Base-by-base conservation (phyloP, 345 rosid genomes). In the Rhizophora mangle region DNA sequence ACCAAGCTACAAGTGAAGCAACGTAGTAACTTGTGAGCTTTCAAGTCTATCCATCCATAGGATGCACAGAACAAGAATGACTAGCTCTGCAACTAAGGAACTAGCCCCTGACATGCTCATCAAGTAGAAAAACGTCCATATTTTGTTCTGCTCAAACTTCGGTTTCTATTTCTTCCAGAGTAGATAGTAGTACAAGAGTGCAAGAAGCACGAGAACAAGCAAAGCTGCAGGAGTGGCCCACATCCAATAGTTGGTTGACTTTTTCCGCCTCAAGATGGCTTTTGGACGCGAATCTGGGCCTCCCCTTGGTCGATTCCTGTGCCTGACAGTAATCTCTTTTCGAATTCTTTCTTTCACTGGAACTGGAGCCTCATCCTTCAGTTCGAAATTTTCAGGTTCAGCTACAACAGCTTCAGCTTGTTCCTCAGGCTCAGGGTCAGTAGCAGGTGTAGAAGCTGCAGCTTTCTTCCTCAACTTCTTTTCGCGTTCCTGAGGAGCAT, bases 401-500 rank as follows among this genome's bases (percentile, higher is more conserved):
- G 76, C 80, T 27, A 76, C 79, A 61, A 58, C 72, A 15, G 68
- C 78, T 71, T 86, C 95, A 58, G 75, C 36, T 58, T 68, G 64
- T 69, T 86, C 89, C 70, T 88, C 97, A 0, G 66, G 57, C 57
- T 53, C 57, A n/a, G 22, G 53, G 62, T 73, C 78, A 36, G 62
- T 19, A 47, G 79, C 78, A 68, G 80, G 55, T 53, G 65, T 53
- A 22, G 79, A 70, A 54, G 74, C 69, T 51, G 73, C 81, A 10
- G 82, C 82, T 72, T 87, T 89, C 91, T 87, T 91, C 92, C 87
- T 95, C 39, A 86, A 82, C 58, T 85, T 88, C 93, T 85, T 95
- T 77, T 90, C 97, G 31, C 76, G 90, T 20, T 86, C 97, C 99
- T 95, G 96, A 67, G 72, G 71, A 52, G 70, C 47, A 78, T 13